Percentiles rank a stretch among this genome's conserved stretches.
These are phyloP conservation scores for Melaleuca alternifolia DNA, from an alignment of 345 rosid species.

Conservation along the genomic window DNA sequence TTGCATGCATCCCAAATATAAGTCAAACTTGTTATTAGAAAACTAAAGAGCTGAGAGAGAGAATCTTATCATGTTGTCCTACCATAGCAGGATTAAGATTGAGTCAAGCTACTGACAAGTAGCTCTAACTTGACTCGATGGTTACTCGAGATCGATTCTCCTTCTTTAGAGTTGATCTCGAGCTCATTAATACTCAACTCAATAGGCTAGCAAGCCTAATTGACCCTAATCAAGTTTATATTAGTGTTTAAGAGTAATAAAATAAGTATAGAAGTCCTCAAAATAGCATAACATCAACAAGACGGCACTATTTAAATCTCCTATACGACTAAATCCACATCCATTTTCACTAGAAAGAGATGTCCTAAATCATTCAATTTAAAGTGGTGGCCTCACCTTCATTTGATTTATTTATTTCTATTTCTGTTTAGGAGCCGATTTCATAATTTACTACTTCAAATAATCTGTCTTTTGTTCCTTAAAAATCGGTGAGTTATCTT, in stretches of 20 bases:
- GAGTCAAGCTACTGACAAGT: neutral
- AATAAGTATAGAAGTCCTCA: neutral
- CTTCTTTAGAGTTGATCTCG: neutral
- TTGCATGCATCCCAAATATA: neutral
- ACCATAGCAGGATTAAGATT: neutral
- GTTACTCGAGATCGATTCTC: neutral
- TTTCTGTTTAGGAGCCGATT: neutral
- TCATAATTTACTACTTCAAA: neutral
- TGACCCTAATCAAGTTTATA: neutral
- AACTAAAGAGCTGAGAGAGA: neutral
- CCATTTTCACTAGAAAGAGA: no score
- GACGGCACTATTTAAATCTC: neutral
- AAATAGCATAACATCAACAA: neutral
- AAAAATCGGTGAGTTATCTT: no score
- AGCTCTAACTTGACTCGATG: neutral
- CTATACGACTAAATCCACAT: neutral
- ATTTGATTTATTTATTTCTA: neutral
- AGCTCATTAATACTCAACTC: neutral
- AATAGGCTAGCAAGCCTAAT: neutral
- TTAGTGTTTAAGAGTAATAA: neutral
- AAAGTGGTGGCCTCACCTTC: neutral
- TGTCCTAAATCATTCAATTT: neutral
- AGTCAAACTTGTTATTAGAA: neutral
- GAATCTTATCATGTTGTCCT: neutral
- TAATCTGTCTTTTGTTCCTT: neutral